phyloP scores from a whole-genome alignment of 129 eudicot species.

The Heracleum sosnowskyi region DNA sequence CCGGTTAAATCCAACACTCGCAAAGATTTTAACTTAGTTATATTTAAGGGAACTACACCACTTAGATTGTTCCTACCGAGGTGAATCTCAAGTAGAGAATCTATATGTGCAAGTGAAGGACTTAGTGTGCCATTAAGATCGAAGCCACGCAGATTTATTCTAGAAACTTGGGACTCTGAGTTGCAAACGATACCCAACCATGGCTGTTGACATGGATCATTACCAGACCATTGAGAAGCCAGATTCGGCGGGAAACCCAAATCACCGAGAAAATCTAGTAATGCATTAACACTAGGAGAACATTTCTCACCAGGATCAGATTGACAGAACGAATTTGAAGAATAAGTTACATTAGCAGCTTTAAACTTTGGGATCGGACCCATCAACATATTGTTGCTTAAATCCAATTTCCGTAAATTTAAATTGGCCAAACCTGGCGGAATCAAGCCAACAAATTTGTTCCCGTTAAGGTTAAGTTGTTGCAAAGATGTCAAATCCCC shows the following conservation, averaged over 20 bases:
- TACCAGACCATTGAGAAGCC: conserved; percentile 48
- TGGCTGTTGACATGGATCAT: conserved; percentile 49
- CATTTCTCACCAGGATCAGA: conserved; percentile 46
- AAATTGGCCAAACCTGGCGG: conserved; percentile 47
- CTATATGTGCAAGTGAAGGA: conserved; percentile 45
- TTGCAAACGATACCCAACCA: conserved; percentile 51
- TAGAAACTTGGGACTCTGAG: conserved; percentile 22
- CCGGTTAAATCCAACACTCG: conserved; percentile 47
- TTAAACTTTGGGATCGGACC: conserved; percentile 60
- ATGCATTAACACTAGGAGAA: conserved; percentile 38
- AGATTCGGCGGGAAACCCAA: conserved; percentile 37
- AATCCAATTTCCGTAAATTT: conserved; percentile 27
- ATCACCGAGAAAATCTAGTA: conserved; percentile 41
- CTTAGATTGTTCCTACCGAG: conserved; percentile 38
- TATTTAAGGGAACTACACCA: conserved; percentile 39
- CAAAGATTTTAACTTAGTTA: conserved; percentile 35
- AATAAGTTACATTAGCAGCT: conserved; percentile 34
- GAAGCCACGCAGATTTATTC: conserved; percentile 35
- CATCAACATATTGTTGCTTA: conserved; percentile 59
- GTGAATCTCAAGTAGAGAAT: conserved; percentile 40
- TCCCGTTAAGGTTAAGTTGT: conserved; percentile 43
- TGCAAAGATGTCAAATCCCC: conserved; percentile 35
- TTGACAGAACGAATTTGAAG: conserved; percentile 43
- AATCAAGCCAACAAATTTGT: conserved; percentile 49
- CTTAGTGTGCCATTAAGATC: conserved; percentile 55